A percentile compares a stretch with the other conserved stretches of the same genome.
Conservation (phyloP, 1,284 basidiomycete species). For the Sanghuangporus sanghuang region DNA sequence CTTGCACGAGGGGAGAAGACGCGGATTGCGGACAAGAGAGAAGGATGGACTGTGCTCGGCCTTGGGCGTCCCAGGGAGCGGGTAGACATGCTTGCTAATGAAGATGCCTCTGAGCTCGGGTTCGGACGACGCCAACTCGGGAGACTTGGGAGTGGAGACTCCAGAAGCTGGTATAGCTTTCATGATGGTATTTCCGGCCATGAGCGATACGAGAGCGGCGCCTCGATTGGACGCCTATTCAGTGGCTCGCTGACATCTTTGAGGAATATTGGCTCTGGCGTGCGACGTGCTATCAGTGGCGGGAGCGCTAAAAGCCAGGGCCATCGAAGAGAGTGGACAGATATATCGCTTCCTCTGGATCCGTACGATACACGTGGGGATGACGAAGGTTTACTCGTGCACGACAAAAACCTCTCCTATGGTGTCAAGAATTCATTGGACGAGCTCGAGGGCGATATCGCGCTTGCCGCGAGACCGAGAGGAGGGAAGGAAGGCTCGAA, state of each 20-base stretch:
- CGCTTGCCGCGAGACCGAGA: conserved; percentile 24
- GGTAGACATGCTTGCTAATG: conserved; percentile 72
- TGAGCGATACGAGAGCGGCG: conserved; percentile 33
- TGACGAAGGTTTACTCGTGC: conserved; percentile 7
- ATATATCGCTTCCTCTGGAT: conserved; percentile 19
- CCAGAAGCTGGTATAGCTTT: conserved; percentile 21
- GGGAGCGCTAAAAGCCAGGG: conserved; percentile 28
- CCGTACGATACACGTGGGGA: conserved; percentile 25
- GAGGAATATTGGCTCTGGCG: conserved; percentile 43
- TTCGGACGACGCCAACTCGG: conserved; percentile 18
- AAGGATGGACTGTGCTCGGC: conserved; percentile 9
- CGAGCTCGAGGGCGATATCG: conserved; percentile 23
- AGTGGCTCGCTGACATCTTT: conserved; percentile 39
- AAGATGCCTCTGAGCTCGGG: conserved; percentile 56
- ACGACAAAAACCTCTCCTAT: conserved; percentile 22
- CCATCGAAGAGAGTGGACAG: conserved; percentile 38
- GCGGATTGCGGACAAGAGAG: conserved; percentile 6
- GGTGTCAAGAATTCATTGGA: conserved; percentile 20
- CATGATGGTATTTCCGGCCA: conserved; percentile 19
- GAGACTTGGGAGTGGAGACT: conserved; percentile 24
- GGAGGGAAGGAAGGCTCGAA: conserved; percentile 34
- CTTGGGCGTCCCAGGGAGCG: conserved; percentile 25
- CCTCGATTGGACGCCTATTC: conserved; percentile 23
- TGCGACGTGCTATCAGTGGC: conserved; percentile 30
- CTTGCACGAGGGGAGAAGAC: conserved; percentile 6